phyloP scores from a whole-genome alignment of 257 asterid species.

The Anisodus tanguticus region DNA sequence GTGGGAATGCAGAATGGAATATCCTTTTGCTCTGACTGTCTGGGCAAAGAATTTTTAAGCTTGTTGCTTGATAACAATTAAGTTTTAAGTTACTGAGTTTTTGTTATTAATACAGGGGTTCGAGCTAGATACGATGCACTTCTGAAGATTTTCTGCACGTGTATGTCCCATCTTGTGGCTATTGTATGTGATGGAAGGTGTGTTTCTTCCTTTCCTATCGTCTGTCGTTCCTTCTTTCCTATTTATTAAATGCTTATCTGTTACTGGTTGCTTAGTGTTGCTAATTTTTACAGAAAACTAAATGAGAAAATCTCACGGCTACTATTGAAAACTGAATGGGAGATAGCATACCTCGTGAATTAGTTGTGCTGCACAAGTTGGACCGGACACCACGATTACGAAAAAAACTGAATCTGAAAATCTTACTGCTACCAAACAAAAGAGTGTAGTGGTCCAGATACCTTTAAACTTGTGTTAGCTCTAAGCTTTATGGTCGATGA shows the following conservation, averaged over 20 bases:
- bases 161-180: constrained; percentile 57
- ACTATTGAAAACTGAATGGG: constrained; percentile 11
- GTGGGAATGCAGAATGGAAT: background rate
- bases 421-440: constrained; percentile 8
- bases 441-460: constrained; percentile 14
- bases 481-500: background rate
- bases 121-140: constrained; percentile 53
- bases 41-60: background rate
- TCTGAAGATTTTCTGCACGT: constrained; percentile 60
- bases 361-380: background rate
- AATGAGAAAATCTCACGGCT: background rate
- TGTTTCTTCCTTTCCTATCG: constrained; percentile 1
- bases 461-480: constrained; percentile 23
- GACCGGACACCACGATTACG: background rate
- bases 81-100: constrained; percentile 13
- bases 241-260: background rate
- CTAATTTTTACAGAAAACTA: background rate
- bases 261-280: constrained; percentile 4
- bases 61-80: constrained; percentile 3
- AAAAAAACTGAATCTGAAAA: background rate
- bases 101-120: constrained; percentile 57
- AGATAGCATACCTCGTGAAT: background rate
- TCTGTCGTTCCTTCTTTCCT: background rate
- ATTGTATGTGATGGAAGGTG: constrained; percentile 76
- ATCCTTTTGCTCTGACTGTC: background rate